A percentile compares a stretch with the other conserved stretches of the same genome.
Conservation (phyloP, 2,329 filamentous ascomycete species). For the Nothomitra cinnamomea region DNA sequence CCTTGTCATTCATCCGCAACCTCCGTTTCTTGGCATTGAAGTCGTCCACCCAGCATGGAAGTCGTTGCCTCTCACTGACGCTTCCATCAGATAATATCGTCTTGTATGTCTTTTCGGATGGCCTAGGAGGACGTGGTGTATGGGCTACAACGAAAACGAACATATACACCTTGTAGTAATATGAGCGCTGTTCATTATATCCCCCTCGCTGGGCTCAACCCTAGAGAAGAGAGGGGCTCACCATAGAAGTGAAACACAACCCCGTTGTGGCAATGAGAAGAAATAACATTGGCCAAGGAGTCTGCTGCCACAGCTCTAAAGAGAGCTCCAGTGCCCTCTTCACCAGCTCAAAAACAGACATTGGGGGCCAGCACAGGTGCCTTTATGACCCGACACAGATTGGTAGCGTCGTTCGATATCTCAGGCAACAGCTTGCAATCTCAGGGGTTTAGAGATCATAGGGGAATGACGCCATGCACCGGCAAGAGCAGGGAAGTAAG, state of each 20-base stretch:
- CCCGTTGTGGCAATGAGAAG: background rate
- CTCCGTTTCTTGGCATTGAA: conserved; percentile 45
- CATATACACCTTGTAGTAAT: conserved; percentile 38
- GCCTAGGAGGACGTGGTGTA: conserved; percentile 53
- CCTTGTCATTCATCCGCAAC: conserved; percentile 19
- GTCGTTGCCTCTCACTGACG: conserved; percentile 32
- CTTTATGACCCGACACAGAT: no score
- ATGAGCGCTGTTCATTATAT: no score
- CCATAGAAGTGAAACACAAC: background rate
- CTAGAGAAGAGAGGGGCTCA: background rate
- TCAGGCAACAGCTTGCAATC: no score
- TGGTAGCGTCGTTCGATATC: no score
- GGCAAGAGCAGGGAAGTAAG: no score
- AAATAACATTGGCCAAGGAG: background rate
- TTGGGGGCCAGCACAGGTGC: background rate
- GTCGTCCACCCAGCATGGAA: conserved; percentile 80
- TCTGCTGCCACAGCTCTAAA: background rate
- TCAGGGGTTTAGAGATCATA: no score
- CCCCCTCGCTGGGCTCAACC: no score
- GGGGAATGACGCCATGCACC: no score
- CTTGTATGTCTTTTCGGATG: conserved; percentile 72
- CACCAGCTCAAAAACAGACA: background rate
- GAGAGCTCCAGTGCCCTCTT: background rate
- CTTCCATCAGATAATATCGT: conserved; percentile 53
- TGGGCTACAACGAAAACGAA: conserved; percentile 63